These are phyloP conservation scores for Talaromyces adpressus DNA, from an alignment of 495 filamentous ascomycete genomes.

Conservation along the genomic window DNA sequence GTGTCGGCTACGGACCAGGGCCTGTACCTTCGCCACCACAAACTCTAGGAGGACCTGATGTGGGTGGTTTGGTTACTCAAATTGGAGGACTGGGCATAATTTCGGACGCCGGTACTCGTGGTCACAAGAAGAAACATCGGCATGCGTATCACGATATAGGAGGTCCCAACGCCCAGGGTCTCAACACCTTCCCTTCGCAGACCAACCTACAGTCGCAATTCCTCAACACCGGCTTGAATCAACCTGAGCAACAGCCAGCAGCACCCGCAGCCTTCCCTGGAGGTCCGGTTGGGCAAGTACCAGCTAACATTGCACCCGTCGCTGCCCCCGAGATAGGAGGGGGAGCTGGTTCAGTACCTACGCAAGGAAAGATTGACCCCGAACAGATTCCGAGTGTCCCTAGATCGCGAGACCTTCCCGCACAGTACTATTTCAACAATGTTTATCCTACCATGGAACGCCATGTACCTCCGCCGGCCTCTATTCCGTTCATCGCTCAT, in stretches of 20 bases:
- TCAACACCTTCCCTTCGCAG: slow-evolving; percentile 60
- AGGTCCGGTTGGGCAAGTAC: slow-evolving; percentile 44
- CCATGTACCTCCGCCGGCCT: slow-evolving; percentile 80
- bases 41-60: slow-evolving; percentile 28
- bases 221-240: slow-evolving; percentile 59
- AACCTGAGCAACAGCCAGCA: slow-evolving; percentile 28
- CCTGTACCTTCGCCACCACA: slow-evolving; percentile 25
- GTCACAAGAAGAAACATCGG: slow-evolving; percentile 85
- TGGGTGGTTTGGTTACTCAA: slow-evolving; percentile 68
- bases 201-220: slow-evolving; percentile 53
- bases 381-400: slow-evolving; percentile 94
- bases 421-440: slow-evolving; percentile 77
- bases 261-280: slow-evolving; percentile 46
- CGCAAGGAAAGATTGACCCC: slow-evolving; percentile 75
- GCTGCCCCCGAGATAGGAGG: slow-evolving; percentile 49
- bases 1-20: slow-evolving; percentile 26
- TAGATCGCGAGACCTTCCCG: slow-evolving; percentile 68
- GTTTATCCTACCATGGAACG: slow-evolving; percentile 92
- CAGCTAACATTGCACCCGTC: slow-evolving; percentile 39
- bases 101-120: slow-evolving; percentile 49
- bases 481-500: slow-evolving; percentile 82
- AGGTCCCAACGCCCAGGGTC: slow-evolving; percentile 50
- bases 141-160: slow-evolving; percentile 90
- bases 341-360: slow-evolving; percentile 40
- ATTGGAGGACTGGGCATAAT: slow-evolving; percentile 78